Evolutionary conservation across 2,329 filamentous ascomycete genomes (phyloP).

Genomic region (Cryphonectria carpinicola): DNA sequence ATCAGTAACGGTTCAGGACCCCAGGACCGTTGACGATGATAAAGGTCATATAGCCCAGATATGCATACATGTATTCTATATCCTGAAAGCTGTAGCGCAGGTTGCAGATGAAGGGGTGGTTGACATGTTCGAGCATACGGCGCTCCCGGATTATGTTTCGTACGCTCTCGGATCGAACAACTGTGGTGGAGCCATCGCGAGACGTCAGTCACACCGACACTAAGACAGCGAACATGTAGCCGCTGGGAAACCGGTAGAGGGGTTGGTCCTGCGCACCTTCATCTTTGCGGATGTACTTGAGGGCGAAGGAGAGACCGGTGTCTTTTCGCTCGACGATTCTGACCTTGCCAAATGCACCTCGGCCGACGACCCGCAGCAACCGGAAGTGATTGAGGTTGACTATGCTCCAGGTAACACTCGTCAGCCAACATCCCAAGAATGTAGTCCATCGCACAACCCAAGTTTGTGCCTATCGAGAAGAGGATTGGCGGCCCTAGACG

Average conservation of each 20-base stretch:
- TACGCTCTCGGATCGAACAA: constrained; percentile 96
- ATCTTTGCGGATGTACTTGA: constrained; percentile 99
- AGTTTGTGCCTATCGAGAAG: background rate
- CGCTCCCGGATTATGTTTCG: constrained; percentile 97
- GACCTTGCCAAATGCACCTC: constrained; percentile 98
- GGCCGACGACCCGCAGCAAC: constrained; percentile 90
- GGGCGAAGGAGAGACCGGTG: constrained; percentile 87
- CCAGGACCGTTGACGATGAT: too few relatives aligned
- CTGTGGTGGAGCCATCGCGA: constrained; percentile 50
- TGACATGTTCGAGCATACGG: constrained; percentile 96
- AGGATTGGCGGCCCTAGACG: constrained; percentile 14
- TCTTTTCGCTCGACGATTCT: constrained; percentile 98
- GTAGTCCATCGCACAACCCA: background rate
- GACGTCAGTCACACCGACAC: constrained; percentile 16
- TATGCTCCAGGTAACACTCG: constrained; percentile 42
- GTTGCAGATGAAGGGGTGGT: constrained; percentile 98
- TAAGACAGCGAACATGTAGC: background rate
- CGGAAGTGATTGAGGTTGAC: constrained; percentile 98
- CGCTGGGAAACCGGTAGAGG: background rate
- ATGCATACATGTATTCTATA: constrained; percentile 90
- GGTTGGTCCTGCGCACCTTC: constrained; percentile 66
- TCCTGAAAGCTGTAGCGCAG: constrained; percentile 99
- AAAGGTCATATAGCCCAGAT: background rate
- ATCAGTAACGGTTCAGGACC: constrained; percentile 21
- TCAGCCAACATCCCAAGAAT: constrained; percentile 17